Percentiles rank a stretch among this genome's conserved stretches.
Evolutionary conservation across 805 yeast species (phyloP).

Genomic region (Sugiyamaella lignohabitans): DNA sequence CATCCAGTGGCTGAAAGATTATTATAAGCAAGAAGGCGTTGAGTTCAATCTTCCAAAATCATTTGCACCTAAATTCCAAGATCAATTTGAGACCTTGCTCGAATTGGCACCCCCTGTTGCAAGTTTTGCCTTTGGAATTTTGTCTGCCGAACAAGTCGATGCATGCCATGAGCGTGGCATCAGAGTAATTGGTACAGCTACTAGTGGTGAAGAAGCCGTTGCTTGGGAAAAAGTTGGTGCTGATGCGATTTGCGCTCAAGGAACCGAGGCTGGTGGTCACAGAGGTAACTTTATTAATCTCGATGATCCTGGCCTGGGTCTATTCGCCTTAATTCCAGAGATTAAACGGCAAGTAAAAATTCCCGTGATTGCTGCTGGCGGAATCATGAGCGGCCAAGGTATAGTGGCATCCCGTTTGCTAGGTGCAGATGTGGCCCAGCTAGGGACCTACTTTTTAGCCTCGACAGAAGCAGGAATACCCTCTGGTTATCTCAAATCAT

Average conservation of each 20-base stretch:
- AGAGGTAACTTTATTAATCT: conserved; percentile 43
- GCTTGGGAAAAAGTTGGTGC: conserved; percentile 30
- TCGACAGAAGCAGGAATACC: conserved; percentile 29
- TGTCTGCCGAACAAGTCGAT: conserved; percentile 30
- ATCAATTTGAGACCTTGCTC: conserved; percentile 19
- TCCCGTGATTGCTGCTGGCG: conserved; percentile 47
- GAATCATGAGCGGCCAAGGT: conserved; percentile 36
- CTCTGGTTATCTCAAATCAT: conserved; percentile 12
- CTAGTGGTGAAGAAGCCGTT: conserved; percentile 40
- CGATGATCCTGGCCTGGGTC: conserved; percentile 31
- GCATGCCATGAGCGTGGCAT: conserved; percentile 35
- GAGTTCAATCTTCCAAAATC: conserved; percentile 5
- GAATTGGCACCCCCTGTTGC: conserved; percentile 38
- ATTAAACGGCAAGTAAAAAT: conserved; percentile 14
- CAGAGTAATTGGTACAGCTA: conserved; percentile 42
- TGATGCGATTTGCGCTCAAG: conserved; percentile 50
- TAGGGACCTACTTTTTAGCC: conserved; percentile 47
- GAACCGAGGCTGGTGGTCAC: conserved; percentile 63
- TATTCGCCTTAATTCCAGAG: conserved; percentile 23
- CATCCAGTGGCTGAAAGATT: conserved; percentile 13
- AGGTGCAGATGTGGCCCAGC: conserved; percentile 50
- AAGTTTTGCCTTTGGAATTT: conserved; percentile 51
- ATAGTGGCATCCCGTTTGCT: conserved; percentile 30
- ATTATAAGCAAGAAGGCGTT: conserved; percentile 4
- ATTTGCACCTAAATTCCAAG: conserved; percentile 16